Base-by-base conservation (phyloP, 2,329 filamentous ascomycete species). In the Fusarium euwallaceae region DNA sequence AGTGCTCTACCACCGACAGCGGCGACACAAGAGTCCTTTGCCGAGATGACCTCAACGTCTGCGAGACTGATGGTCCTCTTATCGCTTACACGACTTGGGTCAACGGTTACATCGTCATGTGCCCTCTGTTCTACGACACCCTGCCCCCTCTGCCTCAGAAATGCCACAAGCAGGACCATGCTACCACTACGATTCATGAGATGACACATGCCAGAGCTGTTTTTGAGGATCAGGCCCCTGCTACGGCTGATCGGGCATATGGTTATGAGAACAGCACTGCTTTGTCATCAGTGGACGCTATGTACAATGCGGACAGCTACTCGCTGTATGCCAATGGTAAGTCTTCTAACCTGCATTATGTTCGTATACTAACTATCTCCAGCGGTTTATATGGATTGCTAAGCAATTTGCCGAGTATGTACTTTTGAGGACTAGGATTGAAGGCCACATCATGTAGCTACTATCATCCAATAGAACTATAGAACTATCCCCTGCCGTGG, bases 151-250 rank as follows among this genome's bases (percentile, higher is more conserved):
- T 76, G 0, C 74, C 74, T 0, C 12, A 63, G 14, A 37, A 32
- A 29, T 76, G 74, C 16, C 74, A 76, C n/a, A 76, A 69, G 48
- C 74, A 76, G 11, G 74, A 76, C n/a, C 74, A 76, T 2, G 74
- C 74, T 2, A 73, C 71, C 1, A 76, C 74, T 0, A 73, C 63
- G 0, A 71, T 76, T 3, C 74, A 76, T 10, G 74, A 76, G 29
- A 74, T 76, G 73, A 76, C 74, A 1, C 74, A 76, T 39, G 73
- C 71, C 1, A 56, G 73, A 29, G 55, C 71, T 8, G 66, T 76
- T 2, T 76, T 60, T 61, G 69, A 74, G 24, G 41, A 73, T 12
- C n/a, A 27, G 36, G 73, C 67, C 11, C 62, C 65, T 14, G 39
- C 74, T 0, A 76, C 74, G 1, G 41, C 56, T 12, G 74, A 76